Evolutionary conservation across 1,284 basidiomycete genomes (phyloP), one percentile per base, ranked within the genome.

Genomic region (Filobasidium uniguttulatum): DNA sequence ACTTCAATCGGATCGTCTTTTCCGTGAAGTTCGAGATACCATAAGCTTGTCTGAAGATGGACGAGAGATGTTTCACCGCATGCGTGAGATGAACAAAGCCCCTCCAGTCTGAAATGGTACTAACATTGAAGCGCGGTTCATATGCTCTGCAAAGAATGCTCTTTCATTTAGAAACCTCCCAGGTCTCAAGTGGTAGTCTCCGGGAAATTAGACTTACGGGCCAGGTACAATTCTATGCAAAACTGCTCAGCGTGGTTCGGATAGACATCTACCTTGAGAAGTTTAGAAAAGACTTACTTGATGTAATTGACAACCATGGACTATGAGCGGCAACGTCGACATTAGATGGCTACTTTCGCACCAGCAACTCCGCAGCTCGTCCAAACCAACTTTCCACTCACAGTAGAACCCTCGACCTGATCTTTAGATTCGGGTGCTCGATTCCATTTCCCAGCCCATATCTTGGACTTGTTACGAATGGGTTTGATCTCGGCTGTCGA

Each of bases 81-180:
- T n/a, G n/a, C n/a, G n/a, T n/a, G n/a, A n/a, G n/a, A n/a, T n/a
- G n/a, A n/a, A n/a, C n/a, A n/a, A n/a, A n/a, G n/a, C n/a, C n/a
- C n/a, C n/a, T n/a, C n/a, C n/a, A n/a, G n/a, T n/a, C n/a, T n/a
- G n/a, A n/a, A n/a, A n/a, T n/a, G 15, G 14, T 15, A 22, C 53
- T 45, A 20, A 46, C 53, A 30, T 55, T 50, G 36, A 48, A 55
- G 26, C 53, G 33, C 22, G 53, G 48, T 25, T 51, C 49, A n/a
- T 51, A 55, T 17, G 53, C 45, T 41, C 49, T 50, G 17, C 6
- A 19, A 30, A 46, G 26, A 46, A 28, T 20, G 8, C 26, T 22
- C 35, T 6, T 5, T 6, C 3, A 15, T 48, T 9, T 38, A 36
- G n/a, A 46, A 9, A 46, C 31, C 19, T n/a, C 28, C 38, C n/a